Base-by-base conservation (phyloP, 2,329 filamentous ascomycete genomes). In the Colletotrichum graminicola region DNA sequence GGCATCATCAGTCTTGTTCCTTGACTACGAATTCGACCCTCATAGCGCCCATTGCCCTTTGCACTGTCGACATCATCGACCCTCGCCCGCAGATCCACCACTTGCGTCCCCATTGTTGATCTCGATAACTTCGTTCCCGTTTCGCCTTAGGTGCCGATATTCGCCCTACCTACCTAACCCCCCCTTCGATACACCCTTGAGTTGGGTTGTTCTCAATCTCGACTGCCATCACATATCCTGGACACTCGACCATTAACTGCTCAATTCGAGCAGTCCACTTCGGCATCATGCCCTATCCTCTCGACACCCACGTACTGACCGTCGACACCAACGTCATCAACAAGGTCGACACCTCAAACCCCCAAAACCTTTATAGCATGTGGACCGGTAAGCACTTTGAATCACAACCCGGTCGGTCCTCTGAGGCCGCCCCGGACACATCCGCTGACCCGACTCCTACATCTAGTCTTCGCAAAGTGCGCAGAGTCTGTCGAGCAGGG, bases 401-500 rank as follows among this genome's bases (percentile, higher is more conserved):
- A 55, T 18, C 32, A 36, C 16, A n/a, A 39, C 67, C 59, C 32
- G 23, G 54, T 65, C 43, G 65, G 39, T 52, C 45, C 36, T 36
- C 62, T 0, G 63, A 71, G 63, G 64, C 57, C 62, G 75, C 73
- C 75, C 81, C 84, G 76, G 56, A 18, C 29, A 16, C 60, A 65
- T 18, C 18, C 55, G 56, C 62, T 64, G 21, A 71, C 67, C 55
- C 51, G 61, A 65, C 14, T 49, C 41, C 52, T 10, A 34, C 32
- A 5, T 34, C 32, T 34, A 96, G 94, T 98, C 72, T 98, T 98
- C 80, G 95, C 94, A 62, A 94, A 94, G 83, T 97, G 95, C 82
- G 94, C 94, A 79, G 94, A 96, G 78, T 96, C 95, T 63, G 92
- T 98, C 80, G 94, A 97, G 80, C 93, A 98, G 82, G 96, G 96